phyloP scores from a whole-genome alignment of 1,284 basidiomycete genomes.

The Ceratobasidium papillatum region DNA sequence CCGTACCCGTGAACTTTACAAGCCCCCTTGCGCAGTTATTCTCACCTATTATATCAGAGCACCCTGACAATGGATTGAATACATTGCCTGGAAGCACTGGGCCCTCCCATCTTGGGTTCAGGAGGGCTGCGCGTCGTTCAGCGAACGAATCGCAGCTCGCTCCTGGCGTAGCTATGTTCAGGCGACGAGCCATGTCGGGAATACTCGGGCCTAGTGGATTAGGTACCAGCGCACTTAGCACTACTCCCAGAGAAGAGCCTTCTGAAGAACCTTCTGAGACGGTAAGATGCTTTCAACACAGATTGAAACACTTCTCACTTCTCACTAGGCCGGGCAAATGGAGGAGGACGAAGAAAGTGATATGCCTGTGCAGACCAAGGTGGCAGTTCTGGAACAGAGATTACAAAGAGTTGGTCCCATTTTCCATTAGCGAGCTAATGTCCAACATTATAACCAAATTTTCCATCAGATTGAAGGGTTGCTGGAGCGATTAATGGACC shows the following conservation, averaged over 20 bases:
- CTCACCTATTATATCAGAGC: constrained; percentile 61
- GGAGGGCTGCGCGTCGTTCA: constrained; percentile 20
- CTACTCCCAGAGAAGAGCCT: constrained; percentile 16
- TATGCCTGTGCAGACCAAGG: neutral
- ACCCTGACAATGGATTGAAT: constrained; percentile 25
- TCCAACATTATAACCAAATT: neutral
- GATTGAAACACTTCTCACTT: neutral
- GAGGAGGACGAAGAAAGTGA: constrained; percentile 4
- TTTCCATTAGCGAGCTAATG: neutral
- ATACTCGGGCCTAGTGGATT: constrained; percentile 2
- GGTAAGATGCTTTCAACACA: neutral
- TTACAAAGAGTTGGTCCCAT: constrained; percentile 6
- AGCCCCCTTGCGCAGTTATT: constrained; percentile 79
- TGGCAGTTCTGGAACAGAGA: constrained; percentile 17
- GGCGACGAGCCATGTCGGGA: constrained; percentile 4
- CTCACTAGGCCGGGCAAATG: neutral
- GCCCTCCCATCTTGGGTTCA: constrained; percentile 9
- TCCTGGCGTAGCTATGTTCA: constrained; percentile 29
- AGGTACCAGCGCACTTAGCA: constrained; percentile 32
- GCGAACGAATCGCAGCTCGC: constrained; percentile 28
- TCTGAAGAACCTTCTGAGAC: constrained; percentile 29
- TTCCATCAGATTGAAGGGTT: constrained; percentile 19
- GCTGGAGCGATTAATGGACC: constrained; percentile 16
- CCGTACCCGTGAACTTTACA: constrained; percentile 44
- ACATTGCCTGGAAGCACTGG: neutral